phyloP scores from a whole-genome alignment of 352 stramenopile genomes.

The Globisporangium polare region DNA sequence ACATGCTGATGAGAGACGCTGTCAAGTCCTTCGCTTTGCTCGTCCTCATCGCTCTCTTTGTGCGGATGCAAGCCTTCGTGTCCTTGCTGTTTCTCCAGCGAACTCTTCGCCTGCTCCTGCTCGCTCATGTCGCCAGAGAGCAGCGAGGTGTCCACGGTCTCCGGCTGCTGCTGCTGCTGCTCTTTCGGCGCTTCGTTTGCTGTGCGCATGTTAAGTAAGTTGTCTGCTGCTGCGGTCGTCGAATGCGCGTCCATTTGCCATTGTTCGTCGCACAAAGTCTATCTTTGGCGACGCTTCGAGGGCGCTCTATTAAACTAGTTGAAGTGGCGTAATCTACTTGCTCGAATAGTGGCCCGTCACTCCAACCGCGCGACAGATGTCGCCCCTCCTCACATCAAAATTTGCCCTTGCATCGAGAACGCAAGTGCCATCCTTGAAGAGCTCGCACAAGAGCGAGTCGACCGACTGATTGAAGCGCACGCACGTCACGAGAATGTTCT shows the following conservation, averaged over 20 bases:
- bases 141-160: background rate
- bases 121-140: background rate
- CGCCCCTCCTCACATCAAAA: background rate
- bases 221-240: background rate
- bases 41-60: background rate
- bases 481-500: conserved; percentile 52
- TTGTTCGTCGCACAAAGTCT: background rate
- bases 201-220: background rate
- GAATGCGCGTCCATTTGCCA: background rate
- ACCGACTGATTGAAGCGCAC: background rate
- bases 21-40: background rate
- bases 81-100: background rate
- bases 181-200: background rate
- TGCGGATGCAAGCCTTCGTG: background rate
- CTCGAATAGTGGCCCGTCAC: background rate
- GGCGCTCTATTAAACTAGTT: background rate
- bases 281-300: background rate
- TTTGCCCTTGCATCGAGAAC: background rate
- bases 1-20: background rate
- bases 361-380: background rate
- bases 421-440: background rate
- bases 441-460: background rate
- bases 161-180: background rate
- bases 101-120: background rate
- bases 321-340: background rate